Evolutionary conservation across 1,284 basidiomycete species (phyloP).

Genomic region (Rhodotorula sp.): DNA sequence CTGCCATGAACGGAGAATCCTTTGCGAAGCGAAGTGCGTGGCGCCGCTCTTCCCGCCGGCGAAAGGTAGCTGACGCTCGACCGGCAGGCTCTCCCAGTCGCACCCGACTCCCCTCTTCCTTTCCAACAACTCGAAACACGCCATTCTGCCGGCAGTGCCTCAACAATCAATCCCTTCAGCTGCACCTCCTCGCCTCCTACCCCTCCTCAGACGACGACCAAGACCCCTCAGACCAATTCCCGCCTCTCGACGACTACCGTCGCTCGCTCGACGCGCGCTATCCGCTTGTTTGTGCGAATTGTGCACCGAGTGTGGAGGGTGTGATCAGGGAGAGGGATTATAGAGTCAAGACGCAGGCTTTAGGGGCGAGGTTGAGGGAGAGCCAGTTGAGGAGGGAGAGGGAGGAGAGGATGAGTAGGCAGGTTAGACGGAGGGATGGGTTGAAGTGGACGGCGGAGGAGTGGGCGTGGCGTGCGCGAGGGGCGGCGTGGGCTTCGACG

Average conservation of each 20-base stretch:
- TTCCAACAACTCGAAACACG: conserved; percentile 36
- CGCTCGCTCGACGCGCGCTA: conserved; percentile 74
- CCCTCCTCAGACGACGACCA: conserved; percentile 53
- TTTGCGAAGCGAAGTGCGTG: conserved; percentile 71
- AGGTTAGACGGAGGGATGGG: not conserved
- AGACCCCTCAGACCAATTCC: conserved; percentile 59
- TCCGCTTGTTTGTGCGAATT: conserved; percentile 75
- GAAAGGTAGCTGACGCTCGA: not conserved
- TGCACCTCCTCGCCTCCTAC: conserved; percentile 83
- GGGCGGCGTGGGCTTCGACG: conserved; percentile 18
- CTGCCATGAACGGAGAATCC: conserved; percentile 64
- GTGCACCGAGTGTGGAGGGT: conserved; percentile 73
- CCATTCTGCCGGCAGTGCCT: conserved; percentile 81
- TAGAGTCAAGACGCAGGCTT: conserved; percentile 74
- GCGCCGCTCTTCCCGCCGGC: conserved; percentile 7
- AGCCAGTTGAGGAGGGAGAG: conserved; percentile 6
- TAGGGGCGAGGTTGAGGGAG: conserved; percentile 48
- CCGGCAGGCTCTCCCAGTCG: conserved; percentile 37
- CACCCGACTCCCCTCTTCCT: conserved; percentile 43
- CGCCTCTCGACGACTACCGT: conserved; percentile 64
- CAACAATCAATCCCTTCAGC: conserved; percentile 81
- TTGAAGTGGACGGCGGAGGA: conserved; percentile 5
- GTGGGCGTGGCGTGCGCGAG: conserved; percentile 28
- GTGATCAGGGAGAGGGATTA: conserved; percentile 72
- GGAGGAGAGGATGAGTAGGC: conserved; percentile 2